phyloP scores from a whole-genome alignment of 129 eudicot species.

The Apium graveolens region DNA sequence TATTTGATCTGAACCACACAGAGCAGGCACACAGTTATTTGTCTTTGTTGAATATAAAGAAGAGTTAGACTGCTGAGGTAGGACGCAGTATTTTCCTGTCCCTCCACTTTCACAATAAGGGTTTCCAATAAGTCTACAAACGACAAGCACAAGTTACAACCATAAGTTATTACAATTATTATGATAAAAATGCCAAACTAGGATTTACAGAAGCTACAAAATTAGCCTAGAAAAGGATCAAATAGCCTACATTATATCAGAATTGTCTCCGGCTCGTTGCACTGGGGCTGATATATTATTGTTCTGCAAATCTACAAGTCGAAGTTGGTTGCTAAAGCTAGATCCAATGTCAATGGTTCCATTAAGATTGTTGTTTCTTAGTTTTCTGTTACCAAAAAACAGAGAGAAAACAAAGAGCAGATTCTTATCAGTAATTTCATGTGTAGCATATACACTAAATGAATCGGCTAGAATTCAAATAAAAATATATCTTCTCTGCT shows the following conservation, averaged over 20 bases:
- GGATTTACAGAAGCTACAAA: too few relatives aligned
- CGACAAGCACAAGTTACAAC: background rate
- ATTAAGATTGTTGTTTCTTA: conserved; percentile 41
- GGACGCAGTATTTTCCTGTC: conserved; percentile 25
- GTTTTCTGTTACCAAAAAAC: conserved; percentile 21
- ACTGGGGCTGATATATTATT: conserved; percentile 35
- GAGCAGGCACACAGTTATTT: conserved; percentile 34
- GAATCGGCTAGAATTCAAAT: background rate
- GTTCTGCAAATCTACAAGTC: conserved; percentile 43
- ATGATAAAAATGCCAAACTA: background rate
- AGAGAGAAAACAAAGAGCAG: background rate
- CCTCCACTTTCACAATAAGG: conserved; percentile 41
- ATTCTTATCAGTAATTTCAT: background rate
- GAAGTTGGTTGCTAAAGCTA: conserved; percentile 37
- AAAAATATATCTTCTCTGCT: background rate
- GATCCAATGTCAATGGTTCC: conserved; percentile 48
- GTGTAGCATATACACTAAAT: background rate
- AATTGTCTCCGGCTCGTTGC: conserved; percentile 16
- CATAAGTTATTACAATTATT: background rate
- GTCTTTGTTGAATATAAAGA: conserved; percentile 34
- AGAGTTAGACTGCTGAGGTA: conserved; percentile 23
- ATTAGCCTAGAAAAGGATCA: background rate
- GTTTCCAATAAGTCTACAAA: conserved; percentile 56
- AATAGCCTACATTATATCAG: conserved; percentile 34
- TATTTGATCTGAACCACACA: conserved; percentile 39